phyloP scores from a whole-genome alignment of 495 filamentous ascomycete genomes.

The Halenospora varia region DNA sequence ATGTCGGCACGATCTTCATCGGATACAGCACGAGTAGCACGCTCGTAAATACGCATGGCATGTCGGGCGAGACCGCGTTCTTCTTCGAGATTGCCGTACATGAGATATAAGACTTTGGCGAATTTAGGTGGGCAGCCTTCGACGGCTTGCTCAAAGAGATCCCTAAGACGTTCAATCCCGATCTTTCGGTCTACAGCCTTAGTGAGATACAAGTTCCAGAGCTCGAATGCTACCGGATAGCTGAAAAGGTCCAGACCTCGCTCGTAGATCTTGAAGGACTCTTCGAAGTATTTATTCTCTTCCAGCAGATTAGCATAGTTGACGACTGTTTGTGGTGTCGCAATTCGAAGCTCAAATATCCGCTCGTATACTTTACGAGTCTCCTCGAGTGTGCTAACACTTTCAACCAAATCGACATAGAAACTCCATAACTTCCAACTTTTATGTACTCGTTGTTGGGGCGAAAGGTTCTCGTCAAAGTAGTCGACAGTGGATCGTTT shows the following conservation, averaged over 20 bases:
- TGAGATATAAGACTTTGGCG: slow-evolving; percentile 90
- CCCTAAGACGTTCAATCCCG: slow-evolving; percentile 86
- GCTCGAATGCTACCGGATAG: slow-evolving; percentile 95
- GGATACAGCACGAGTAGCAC: slow-evolving; percentile 90
- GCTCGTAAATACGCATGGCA: slow-evolving; percentile 98
- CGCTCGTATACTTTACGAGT: slow-evolving; percentile 92
- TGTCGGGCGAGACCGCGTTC: slow-evolving; percentile 94
- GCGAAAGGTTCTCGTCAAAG: slow-evolving; percentile 91
- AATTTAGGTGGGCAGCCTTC: slow-evolving; percentile 95
- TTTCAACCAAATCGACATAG: slow-evolving; percentile 97
- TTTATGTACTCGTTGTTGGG: slow-evolving; percentile 96
- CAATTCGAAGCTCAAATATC: slow-evolving; percentile 97
- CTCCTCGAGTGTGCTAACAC: slow-evolving; percentile 85
- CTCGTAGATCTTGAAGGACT: slow-evolving; percentile 97
- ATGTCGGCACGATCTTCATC: slow-evolving; percentile 95
- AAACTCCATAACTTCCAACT: slow-evolving; percentile 99
- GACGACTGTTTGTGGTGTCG: slow-evolving; percentile 95
- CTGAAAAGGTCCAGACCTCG: slow-evolving; percentile 94
- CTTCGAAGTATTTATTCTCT: slow-evolving; percentile 94
- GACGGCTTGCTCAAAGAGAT: slow-evolving; percentile 96
- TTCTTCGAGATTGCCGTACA: slow-evolving; percentile 98
- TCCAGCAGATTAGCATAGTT: slow-evolving; percentile 97
- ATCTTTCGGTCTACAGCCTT: slow-evolving; percentile 96
- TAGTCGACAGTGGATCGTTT: slow-evolving; percentile 96
- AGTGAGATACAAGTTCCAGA: slow-evolving; percentile 98